Evolutionary conservation across 352 stramenopile species (phyloP), one percentile per base, ranked within the genome.

Genomic region (Blastocystis sp.): DNA sequence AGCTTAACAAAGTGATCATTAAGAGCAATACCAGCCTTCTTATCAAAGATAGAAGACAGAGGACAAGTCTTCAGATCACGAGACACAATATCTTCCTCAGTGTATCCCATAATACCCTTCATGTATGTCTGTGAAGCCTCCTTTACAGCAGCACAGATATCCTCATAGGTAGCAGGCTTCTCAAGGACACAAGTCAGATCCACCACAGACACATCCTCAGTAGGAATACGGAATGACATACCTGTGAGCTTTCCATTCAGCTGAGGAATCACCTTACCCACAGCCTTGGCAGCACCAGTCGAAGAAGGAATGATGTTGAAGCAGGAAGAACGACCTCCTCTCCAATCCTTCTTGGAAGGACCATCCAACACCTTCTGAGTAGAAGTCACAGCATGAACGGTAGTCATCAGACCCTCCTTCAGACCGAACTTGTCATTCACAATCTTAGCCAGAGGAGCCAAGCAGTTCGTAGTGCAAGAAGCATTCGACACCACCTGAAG

Each of bases 221-320:
- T 96, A 6, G 93, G 93, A 61, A 96, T 93, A 69, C 93, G 92
- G 92, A 96, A 95, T 86, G 93, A 93, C 92, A 95, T 96, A 87
- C 93, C 92, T 32, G 93, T 96, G 67, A 96, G 90, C 91, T 96
- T 96, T 81, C 93, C 93, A 89, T 96, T 95, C 75, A 96, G 89
- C 81, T 91, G 90, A 35, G 94, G 94, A 89, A 99, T 98, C 89
- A 98, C 95, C 93, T 98, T 98, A 89, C 95, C 96, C 80, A 98
- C 96, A 88, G 96, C 96, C 93, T 98, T 98, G 89, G 96, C 96
- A 39, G 96, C 96, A 66, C 95, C 95, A 37, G 95, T 98, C 11
- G 94, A 97, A 77, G 93, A 97, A n/a, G 96, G 96, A 89, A 98
- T 98, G 90, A 98, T 98, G 93, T 98, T 99, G 91, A 96, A 97